These are phyloP conservation scores for Ilyonectria robusta DNA, from an alignment of 2,329 filamentous ascomycete genomes.

Conservation along the genomic window DNA sequence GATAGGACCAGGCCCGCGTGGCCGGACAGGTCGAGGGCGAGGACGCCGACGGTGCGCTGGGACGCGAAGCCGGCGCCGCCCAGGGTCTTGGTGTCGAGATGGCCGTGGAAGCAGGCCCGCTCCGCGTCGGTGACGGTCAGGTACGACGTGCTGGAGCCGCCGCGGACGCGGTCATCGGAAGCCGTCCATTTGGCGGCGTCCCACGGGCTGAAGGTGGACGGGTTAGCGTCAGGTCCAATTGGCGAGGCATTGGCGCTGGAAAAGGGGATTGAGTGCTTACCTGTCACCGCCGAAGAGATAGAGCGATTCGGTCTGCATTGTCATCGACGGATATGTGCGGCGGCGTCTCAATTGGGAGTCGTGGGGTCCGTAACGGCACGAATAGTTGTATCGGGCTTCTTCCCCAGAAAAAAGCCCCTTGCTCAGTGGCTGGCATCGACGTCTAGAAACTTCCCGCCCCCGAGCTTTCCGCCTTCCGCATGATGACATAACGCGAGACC, in stretches of 20 bases:
- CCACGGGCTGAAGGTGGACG: constrained; percentile 66
- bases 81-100: constrained; percentile 80
- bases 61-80: constrained; percentile 88
- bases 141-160: constrained; percentile 74
- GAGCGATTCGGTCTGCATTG: constrained; percentile 41
- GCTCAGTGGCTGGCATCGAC: background rate
- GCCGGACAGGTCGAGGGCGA: constrained; percentile 73
- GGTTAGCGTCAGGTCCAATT: background rate
- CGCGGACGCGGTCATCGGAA: constrained; percentile 83
- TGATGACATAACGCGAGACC: constrained; percentile 23
- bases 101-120: constrained; percentile 75
- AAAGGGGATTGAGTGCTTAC: constrained; percentile 47
- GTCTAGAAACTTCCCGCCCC: background rate
- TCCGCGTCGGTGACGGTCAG: constrained; percentile 54
- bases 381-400: background rate
- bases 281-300: constrained; percentile 59
- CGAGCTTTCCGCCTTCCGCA: background rate
- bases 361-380: background rate
- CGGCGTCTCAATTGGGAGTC: constrained; percentile 14
- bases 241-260: background rate
- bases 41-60: constrained; percentile 75
- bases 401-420: background rate
- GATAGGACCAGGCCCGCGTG: constrained; percentile 74
- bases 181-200: constrained; percentile 73
- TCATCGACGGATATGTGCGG: background rate